Evolutionary conservation across 139 green algal genomes (phyloP).

Genomic region (Picocystis salinarum): DNA sequence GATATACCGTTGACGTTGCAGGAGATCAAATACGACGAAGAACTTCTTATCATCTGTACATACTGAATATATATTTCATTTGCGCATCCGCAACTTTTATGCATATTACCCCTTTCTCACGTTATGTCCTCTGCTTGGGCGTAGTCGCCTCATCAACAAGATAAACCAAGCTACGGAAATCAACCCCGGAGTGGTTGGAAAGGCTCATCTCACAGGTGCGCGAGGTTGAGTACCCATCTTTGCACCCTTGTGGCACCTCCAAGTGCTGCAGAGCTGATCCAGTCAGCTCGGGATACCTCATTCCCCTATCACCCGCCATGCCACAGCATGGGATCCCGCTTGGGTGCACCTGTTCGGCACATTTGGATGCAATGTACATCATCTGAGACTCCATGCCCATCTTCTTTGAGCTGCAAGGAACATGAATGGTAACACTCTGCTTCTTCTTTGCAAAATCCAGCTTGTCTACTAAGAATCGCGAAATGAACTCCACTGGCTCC

Average conservation of each 20-base stretch:
- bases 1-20: too few species aligned
- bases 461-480: conserved; percentile 76
- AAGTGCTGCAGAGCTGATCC: conserved; percentile 53
- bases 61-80: too few species aligned
- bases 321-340: conserved; percentile 82
- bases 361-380: conserved; percentile 59
- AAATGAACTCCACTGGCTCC: conserved; percentile 90
- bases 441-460: conserved; percentile 68
- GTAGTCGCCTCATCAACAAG: conserved; percentile 73
- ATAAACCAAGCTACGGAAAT: conserved; percentile 84
- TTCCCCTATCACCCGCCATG: conserved; percentile 86
- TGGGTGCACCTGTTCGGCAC: conserved; percentile 52
- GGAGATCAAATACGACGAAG: too few species aligned
- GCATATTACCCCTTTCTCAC: too few species aligned
- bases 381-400: conserved; percentile 82
- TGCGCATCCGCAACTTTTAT: too few species aligned
- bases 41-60: too few species aligned
- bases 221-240: conserved; percentile 78
- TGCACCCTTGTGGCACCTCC: conserved; percentile 38
- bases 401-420: conserved; percentile 95
- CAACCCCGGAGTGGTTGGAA: conserved; percentile 71
- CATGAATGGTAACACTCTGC: conserved; percentile 75
- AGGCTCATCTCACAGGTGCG: conserved; percentile 88
- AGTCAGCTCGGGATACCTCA: conserved; percentile 87
- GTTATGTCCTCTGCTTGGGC: too few species aligned